phyloP scores from a whole-genome alignment of 1,284 basidiomycete genomes.

The Cutaneotrichosporon sp. region DNA sequence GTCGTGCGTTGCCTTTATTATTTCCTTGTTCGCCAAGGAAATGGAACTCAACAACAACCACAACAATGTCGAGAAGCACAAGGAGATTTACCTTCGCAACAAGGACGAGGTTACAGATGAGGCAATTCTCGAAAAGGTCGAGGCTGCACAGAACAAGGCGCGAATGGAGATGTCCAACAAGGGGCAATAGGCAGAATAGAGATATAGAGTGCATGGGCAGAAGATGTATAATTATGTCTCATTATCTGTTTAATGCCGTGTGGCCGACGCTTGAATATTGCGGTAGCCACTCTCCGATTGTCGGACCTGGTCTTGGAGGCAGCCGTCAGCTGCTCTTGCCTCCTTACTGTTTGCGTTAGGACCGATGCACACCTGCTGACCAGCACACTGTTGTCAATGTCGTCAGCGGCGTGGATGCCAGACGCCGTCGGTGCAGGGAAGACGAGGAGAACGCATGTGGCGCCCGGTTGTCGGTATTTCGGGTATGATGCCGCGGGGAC shows the following conservation, averaged over 20 bases:
- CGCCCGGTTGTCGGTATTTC: too few relatives aligned
- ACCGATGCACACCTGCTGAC: too few relatives aligned
- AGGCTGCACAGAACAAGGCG: slow-evolving; percentile 12
- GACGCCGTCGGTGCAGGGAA: too few relatives aligned
- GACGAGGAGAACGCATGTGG: too few relatives aligned
- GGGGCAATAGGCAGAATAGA: not conserved
- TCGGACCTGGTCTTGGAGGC: too few relatives aligned
- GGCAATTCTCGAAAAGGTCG: slow-evolving; percentile 18
- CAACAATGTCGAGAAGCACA: slow-evolving; percentile 39
- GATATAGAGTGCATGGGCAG: not conserved
- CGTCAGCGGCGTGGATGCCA: too few relatives aligned
- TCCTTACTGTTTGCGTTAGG: too few relatives aligned
- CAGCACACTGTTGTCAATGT: too few relatives aligned
- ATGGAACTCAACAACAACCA: slow-evolving; percentile 38
- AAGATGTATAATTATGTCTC: not conserved
- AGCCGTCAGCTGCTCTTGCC: too few relatives aligned
- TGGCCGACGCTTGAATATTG: too few relatives aligned
- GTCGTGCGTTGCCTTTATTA: slow-evolving; percentile 33
- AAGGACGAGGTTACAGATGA: slow-evolving; percentile 29
- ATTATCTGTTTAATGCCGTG: not conserved
- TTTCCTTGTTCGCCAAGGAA: slow-evolving; percentile 34
- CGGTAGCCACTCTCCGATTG: too few relatives aligned
- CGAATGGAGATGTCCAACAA: slow-evolving; percentile 5
- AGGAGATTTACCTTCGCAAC: slow-evolving; percentile 33
- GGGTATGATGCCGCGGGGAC: too few relatives aligned